phyloP scores from a whole-genome alignment of 768 basidiomycete genomes.

The Termitomyces sp. region DNA sequence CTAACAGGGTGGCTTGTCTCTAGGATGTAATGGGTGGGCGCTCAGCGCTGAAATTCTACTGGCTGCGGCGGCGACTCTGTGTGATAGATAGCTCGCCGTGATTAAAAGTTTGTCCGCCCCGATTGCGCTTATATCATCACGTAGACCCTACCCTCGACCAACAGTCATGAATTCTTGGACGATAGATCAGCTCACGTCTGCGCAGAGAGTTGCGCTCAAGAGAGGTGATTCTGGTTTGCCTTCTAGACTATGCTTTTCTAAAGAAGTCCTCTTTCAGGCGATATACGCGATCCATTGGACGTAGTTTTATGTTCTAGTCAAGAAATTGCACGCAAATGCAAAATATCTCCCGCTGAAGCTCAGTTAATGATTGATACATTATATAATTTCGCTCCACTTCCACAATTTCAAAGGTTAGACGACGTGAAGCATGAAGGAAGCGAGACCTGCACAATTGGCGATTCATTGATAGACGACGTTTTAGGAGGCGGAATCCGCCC shows the following conservation, averaged over 20 bases:
- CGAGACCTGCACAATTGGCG: conserved; percentile 68
- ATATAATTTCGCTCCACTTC: conserved; percentile 33
- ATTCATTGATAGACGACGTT: conserved; percentile 55
- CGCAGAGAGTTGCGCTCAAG: conserved; percentile 15
- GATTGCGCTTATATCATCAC: too few species aligned
- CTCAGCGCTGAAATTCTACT: too few species aligned
- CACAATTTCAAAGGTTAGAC: conserved; percentile 34
- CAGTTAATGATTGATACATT: conserved; percentile 44
- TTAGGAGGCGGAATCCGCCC: conserved; percentile 78
- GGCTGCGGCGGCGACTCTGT: too few species aligned
- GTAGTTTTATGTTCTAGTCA: conserved; percentile 41
- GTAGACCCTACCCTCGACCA: neutral
- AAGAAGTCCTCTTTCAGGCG: conserved; percentile 29
- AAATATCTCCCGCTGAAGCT: conserved; percentile 41
- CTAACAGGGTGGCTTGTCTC: too few species aligned
- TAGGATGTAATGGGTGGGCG: too few species aligned
- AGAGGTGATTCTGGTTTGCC: conserved; percentile 21
- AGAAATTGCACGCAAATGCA: conserved; percentile 54
- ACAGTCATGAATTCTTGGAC: conserved; percentile 1
- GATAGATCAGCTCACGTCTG: neutral
- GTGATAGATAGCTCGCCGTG: too few species aligned
- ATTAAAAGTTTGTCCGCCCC: too few species aligned
- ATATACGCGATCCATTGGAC: conserved; percentile 40
- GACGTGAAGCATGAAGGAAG: conserved; percentile 29
- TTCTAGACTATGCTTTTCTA: neutral